A percentile compares a stretch with the other conserved stretches of the same genome.
Evolutionary conservation across 768 basidiomycete species (phyloP).

Genomic region (Agaricus subrufescens): DNA sequence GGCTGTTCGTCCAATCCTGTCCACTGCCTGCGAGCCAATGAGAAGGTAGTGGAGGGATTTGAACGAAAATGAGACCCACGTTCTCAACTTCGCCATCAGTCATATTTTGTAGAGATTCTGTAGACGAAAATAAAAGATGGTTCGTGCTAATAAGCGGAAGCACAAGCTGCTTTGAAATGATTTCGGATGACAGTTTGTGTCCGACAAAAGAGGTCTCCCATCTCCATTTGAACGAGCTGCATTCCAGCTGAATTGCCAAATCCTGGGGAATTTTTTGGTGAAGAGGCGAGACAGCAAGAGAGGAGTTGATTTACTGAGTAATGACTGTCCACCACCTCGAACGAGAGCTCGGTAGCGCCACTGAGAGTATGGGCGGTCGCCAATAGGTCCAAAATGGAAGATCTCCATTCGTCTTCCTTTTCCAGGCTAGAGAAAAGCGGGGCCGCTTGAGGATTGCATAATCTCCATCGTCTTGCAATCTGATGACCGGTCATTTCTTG

Average conservation of each 20-base stretch:
- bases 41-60: neutral
- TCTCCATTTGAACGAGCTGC: conserved; percentile 64
- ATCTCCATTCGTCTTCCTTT: conserved; percentile 63
- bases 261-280: conserved; percentile 41
- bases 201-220: conserved; percentile 74
- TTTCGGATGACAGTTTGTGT: conserved; percentile 59
- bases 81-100: conserved; percentile 60
- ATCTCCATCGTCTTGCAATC: conserved; percentile 67
- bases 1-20: conserved; percentile 66
- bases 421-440: conserved; percentile 23
- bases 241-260: conserved; percentile 56
- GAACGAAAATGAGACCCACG: conserved; percentile 30
- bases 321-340: conserved; percentile 53
- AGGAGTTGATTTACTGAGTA: conserved; percentile 45
- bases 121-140: conserved; percentile 62
- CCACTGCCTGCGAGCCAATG: conserved; percentile 45
- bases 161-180: conserved; percentile 76
- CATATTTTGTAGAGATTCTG: conserved; percentile 52
- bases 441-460: conserved; percentile 41
- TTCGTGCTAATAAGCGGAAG: conserved; percentile 69
- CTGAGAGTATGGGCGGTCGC: conserved; percentile 60
- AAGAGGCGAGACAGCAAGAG: neutral
- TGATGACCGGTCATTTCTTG: conserved; percentile 48
- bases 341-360: conserved; percentile 48
- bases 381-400: conserved; percentile 47